Conservation (phyloP, 805 yeast species). For the Wickerhamiella azyma region DNA sequence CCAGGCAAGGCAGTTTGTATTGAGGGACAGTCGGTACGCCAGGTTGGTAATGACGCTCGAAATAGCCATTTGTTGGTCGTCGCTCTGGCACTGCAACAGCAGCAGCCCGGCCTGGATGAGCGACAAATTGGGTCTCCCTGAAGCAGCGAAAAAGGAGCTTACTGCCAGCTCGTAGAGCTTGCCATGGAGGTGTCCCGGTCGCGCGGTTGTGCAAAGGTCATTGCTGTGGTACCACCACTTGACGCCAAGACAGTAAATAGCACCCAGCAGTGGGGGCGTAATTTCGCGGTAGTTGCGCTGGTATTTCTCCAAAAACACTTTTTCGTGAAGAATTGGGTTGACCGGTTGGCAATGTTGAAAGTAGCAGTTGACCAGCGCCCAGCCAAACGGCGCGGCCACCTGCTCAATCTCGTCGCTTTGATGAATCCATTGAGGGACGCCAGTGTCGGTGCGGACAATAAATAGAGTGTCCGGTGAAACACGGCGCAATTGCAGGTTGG, state of each 20-base stretch:
- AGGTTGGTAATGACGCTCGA: constrained; percentile 78
- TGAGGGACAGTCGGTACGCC: constrained; percentile 82
- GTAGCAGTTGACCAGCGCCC: constrained; percentile 50
- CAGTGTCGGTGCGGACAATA: constrained; percentile 58
- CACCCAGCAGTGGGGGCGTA: constrained; percentile 80
- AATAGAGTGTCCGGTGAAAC: constrained; percentile 70
- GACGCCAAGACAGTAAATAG: constrained; percentile 75
- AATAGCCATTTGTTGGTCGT: constrained; percentile 65
- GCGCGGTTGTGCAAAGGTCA: constrained; percentile 55
- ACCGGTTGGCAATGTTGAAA: constrained; percentile 81
- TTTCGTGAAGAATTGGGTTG: constrained; percentile 81
- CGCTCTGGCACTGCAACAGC: constrained; percentile 35
- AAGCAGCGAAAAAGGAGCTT: constrained; percentile 51
- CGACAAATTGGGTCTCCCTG: constrained; percentile 77
- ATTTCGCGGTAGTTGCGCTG: constrained; percentile 82
- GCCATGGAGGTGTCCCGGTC: constrained; percentile 50
- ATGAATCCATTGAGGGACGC: constrained; percentile 53
- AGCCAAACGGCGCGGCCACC: constrained; percentile 86
- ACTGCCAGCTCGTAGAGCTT: constrained; percentile 57
- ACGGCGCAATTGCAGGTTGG: constrained; percentile 54
- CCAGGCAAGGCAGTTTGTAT: constrained; percentile 86
- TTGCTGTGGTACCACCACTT: constrained; percentile 94
- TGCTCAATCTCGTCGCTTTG: constrained; percentile 76
- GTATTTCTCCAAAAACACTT: constrained; percentile 83
- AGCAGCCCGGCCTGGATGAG: constrained; percentile 37